Conservation (phyloP, 2,329 filamentous ascomycete species). For the Esteya vermicola region DNA sequence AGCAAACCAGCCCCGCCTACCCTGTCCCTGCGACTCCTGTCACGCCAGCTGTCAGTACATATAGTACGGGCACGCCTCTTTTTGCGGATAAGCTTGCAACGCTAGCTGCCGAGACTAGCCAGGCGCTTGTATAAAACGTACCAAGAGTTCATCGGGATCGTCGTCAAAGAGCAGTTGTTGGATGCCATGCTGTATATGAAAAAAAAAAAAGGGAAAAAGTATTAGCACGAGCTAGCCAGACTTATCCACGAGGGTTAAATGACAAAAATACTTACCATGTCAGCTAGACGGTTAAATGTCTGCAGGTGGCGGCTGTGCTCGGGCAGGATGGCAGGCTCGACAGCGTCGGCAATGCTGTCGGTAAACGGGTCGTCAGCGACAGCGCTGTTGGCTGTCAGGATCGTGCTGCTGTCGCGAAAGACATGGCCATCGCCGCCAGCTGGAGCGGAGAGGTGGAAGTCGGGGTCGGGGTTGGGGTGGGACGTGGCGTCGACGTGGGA, state of each 20-base stretch:
- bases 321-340: conserved; percentile 16
- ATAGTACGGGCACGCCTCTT: too few relatives aligned
- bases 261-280: conserved; percentile 26
- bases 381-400: conserved; percentile 43
- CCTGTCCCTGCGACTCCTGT: conserved; percentile 5
- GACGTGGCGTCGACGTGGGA: too few relatives aligned
- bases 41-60: not conserved
- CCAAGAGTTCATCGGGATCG: conserved; percentile 10
- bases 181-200: conserved; percentile 39
- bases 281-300: conserved; percentile 47
- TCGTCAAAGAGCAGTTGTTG: conserved; percentile 23
- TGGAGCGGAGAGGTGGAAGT: not conserved
- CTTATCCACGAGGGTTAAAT: not conserved
- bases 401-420: conserved; percentile 27
- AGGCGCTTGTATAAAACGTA: too few relatives aligned
- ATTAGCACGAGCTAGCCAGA: not conserved
- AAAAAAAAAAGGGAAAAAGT: too few relatives aligned
- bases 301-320: conserved; percentile 32
- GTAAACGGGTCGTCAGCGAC: conserved; percentile 27
- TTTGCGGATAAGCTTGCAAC: conserved; percentile 6
- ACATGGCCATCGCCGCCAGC: not conserved
- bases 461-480: too few relatives aligned
- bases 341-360: conserved; percentile 31
- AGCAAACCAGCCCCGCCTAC: conserved; percentile 17
- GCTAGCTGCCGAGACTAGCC: not conserved